These are phyloP conservation scores for Tylopilus orsonianus DNA, from an alignment of 1,284 basidiomycete genomes.

Conservation along the genomic window DNA sequence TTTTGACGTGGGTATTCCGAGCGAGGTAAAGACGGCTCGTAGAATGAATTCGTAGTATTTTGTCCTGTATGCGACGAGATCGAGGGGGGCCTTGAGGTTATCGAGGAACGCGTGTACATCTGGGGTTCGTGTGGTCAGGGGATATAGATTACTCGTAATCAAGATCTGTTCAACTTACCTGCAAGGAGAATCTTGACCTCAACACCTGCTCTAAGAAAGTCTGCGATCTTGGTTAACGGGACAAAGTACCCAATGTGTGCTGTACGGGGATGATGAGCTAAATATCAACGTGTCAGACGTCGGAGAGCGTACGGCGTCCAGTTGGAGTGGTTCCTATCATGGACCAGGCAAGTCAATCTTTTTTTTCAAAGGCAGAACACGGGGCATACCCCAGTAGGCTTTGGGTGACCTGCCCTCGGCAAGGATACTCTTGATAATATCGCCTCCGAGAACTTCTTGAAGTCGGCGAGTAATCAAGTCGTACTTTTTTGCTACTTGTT, in stretches of 20 bases:
- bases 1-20: conserved; percentile 88
- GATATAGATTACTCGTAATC: not conserved
- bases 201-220: conserved; percentile 92
- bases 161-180: conserved; percentile 45
- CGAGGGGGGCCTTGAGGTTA: conserved; percentile 96
- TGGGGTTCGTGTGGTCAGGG: conserved; percentile 33
- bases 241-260: conserved; percentile 99
- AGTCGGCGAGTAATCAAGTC: conserved; percentile 85
- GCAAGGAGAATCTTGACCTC: conserved; percentile 90
- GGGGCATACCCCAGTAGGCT: conserved; percentile 63
- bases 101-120: conserved; percentile 98
- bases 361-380: conserved; percentile 1
- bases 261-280: conserved; percentile 34
- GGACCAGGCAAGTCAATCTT: conserved; percentile 4
- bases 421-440: conserved; percentile 81
- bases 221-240: conserved; percentile 92
- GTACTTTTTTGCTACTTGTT: conserved; percentile 63
- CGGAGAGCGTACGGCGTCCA: conserved; percentile 76
- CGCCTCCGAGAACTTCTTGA: conserved; percentile 87
- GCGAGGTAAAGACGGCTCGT: conserved; percentile 79
- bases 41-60: conserved; percentile 90
- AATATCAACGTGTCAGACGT: not conserved
- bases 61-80: conserved; percentile 86
- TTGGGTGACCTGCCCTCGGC: too few relatives aligned
- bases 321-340: conserved; percentile 86